phyloP scores from a whole-genome alignment of 768 basidiomycete genomes.

The Tulasnella sp. region DNA sequence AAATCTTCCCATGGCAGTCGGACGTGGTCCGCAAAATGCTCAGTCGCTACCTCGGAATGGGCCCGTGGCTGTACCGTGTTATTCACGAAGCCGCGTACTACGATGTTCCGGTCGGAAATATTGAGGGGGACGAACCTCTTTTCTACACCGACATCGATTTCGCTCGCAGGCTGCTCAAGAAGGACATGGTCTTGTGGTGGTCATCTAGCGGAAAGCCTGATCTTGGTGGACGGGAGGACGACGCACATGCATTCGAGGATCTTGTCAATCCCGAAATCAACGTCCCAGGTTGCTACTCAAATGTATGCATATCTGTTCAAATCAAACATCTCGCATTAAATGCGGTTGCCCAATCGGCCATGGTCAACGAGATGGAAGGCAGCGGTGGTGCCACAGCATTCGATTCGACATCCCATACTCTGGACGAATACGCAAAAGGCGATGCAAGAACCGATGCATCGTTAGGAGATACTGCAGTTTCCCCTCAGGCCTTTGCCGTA shows the following conservation, averaged over 20 bases:
- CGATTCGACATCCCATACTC: constrained; percentile 82
- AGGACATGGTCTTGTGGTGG: constrained; percentile 97
- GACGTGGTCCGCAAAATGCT: constrained; percentile 79
- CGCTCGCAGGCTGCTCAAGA: constrained; percentile 73
- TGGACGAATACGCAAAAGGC: constrained; percentile 78
- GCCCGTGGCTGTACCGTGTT: constrained; percentile 70
- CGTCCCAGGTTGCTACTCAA: constrained; percentile 78
- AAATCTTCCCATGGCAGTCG: constrained; percentile 83
- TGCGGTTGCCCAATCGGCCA: constrained; percentile 83
- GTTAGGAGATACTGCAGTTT: constrained; percentile 83
- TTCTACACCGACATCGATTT: constrained; percentile 84
- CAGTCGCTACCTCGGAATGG: constrained; percentile 67
- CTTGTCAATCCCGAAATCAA: constrained; percentile 77
- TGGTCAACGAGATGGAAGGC: constrained; percentile 96
- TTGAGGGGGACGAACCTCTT: constrained; percentile 86
- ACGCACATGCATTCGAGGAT: constrained; percentile 67
- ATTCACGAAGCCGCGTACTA: constrained; percentile 80
- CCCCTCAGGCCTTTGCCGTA: constrained; percentile 75
- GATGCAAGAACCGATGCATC: constrained; percentile 64
- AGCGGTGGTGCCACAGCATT: constrained; percentile 90
- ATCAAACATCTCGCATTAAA: constrained; percentile 91
- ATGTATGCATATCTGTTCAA: constrained; percentile 84
- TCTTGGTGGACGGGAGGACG: constrained; percentile 87
- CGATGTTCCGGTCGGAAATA: constrained; percentile 86
- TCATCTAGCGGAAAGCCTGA: constrained; percentile 82